These are phyloP conservation scores for Aspergillus versicolor DNA, from an alignment of 2,329 filamentous ascomycete genomes.

Conservation along the genomic window DNA sequence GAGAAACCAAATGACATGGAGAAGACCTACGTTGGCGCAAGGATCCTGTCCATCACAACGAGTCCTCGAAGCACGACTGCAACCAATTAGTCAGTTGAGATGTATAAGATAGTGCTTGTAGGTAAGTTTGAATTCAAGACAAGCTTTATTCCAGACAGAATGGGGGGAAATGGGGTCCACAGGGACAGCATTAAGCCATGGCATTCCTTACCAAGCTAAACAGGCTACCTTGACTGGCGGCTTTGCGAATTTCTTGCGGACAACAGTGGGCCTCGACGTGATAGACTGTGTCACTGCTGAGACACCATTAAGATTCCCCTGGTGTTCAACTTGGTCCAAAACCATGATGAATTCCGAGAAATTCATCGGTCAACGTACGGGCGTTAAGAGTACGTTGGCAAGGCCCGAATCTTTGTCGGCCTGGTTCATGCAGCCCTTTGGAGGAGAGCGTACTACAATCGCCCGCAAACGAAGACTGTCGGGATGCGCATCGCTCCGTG, in stretches of 20 bases:
- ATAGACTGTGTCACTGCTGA: constrained; percentile 25
- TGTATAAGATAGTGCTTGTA: constrained; percentile 3
- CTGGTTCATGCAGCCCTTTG: constrained; percentile 10
- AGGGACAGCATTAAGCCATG: constrained; percentile 2
- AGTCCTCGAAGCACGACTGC: constrained; percentile 44
- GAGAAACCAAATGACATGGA: background rate
- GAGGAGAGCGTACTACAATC: constrained; percentile 10
- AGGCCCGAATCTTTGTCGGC: background rate
- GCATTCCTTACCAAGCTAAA: constrained; percentile 39
- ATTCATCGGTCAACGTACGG: constrained; percentile 1
- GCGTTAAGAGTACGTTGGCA: background rate
- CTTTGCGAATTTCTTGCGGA: constrained; percentile 46
- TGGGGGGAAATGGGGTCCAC: background rate
- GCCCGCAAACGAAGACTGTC: constrained; percentile 9
- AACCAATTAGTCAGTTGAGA: constrained; percentile 8
- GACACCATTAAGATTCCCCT: constrained; percentile 15
- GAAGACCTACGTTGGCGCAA: constrained; percentile 42
- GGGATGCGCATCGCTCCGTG: constrained; percentile 13
- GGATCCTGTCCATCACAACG: constrained; percentile 46
- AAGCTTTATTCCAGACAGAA: constrained; percentile 2
- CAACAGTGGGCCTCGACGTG: constrained; percentile 28
- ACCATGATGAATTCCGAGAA: constrained; percentile 21
- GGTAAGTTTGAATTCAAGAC: constrained; percentile 7
- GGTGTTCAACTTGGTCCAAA: constrained; percentile 18
- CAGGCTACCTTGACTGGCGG: constrained; percentile 47